Percentiles rank a stretch among this genome's conserved stretches.
phyloP scores from a whole-genome alignment of 176 grass and related monocot genomes.

The Avena eriantha region DNA sequence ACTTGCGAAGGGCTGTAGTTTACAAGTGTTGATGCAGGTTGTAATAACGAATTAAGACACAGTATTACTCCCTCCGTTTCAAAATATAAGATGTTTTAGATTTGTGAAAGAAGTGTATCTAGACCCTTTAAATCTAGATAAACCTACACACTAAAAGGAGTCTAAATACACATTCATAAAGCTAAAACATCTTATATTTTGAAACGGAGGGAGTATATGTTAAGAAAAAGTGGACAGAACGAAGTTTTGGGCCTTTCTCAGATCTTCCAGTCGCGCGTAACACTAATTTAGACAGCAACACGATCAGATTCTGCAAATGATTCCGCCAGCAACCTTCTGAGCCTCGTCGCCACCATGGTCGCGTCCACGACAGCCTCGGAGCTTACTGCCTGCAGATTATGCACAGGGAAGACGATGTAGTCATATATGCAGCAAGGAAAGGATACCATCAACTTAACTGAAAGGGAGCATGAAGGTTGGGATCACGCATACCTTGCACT shows the following conservation, averaged over 20 bases:
- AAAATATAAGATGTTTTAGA: too few species aligned
- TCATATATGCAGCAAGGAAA: background rate
- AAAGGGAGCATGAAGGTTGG: background rate
- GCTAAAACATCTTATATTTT: too few species aligned
- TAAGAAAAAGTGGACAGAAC: background rate
- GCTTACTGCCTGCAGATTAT: conserved; percentile 14
- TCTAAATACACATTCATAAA: too few species aligned
- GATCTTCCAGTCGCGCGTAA: background rate
- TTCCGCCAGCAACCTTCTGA: conserved; percentile 6
- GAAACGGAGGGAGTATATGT: background rate
- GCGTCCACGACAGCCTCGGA: conserved; percentile 6
- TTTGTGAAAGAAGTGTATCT: too few species aligned
- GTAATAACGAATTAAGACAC: background rate
- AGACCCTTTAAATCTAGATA: too few species aligned
- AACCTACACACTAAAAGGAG: too few species aligned
- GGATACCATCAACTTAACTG: background rate
- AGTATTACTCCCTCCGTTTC: too few species aligned
- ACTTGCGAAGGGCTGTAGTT: background rate
- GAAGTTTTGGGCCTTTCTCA: background rate
- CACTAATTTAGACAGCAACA: background rate
- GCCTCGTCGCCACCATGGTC: conserved; percentile 16
- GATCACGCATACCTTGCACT: conserved; percentile 30
- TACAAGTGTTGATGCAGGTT: background rate
- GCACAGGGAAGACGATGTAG: background rate
- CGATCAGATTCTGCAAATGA: background rate